phyloP scores from a whole-genome alignment of 306 rosid genomes.

The Clitoria ternatea region DNA sequence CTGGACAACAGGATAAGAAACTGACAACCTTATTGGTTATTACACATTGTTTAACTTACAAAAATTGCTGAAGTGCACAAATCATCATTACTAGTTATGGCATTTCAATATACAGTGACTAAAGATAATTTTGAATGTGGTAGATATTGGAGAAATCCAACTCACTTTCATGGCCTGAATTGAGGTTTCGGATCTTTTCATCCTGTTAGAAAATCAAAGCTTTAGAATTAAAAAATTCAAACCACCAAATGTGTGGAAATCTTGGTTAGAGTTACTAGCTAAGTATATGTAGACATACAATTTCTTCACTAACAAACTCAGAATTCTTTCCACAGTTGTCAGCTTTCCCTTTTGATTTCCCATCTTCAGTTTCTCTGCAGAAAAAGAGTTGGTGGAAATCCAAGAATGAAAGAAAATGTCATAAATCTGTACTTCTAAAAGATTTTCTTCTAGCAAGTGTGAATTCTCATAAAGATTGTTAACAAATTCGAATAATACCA shows the following conservation, averaged over 20 bases:
- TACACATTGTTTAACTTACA: neutral
- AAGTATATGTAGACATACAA: slow-evolving; percentile 40
- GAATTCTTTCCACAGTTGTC: slow-evolving; percentile 38
- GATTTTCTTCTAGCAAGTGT: neutral
- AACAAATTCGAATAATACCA: neutral
- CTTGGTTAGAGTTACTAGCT: slow-evolving; percentile 6
- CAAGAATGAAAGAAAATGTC: slow-evolving; percentile 29
- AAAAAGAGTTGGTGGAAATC: slow-evolving; percentile 34
- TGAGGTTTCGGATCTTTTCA: slow-evolving; percentile 43
- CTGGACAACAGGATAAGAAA: slow-evolving; percentile 20
- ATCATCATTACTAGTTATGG: neutral
- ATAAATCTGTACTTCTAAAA: neutral
- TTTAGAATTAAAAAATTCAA: slow-evolving; percentile 15
- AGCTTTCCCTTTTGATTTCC: slow-evolving; percentile 32
- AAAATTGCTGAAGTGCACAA: slow-evolving; percentile 6
- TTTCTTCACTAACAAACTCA: slow-evolving; percentile 36
- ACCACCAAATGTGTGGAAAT: slow-evolving; percentile 19
- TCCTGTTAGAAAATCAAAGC: slow-evolving; percentile 39
- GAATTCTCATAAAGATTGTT: neutral
- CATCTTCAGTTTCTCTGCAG: slow-evolving; percentile 55
- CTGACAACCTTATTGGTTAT: neutral
- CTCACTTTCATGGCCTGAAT: slow-evolving; percentile 44
- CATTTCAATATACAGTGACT: slow-evolving; percentile 2
- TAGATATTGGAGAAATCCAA: slow-evolving; percentile 26
- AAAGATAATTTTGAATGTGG: slow-evolving; percentile 16